A percentile compares a stretch with the other conserved stretches of the same genome.
phyloP scores from a whole-genome alignment of 768 basidiomycete species.

The Tylopilus intermedius region DNA sequence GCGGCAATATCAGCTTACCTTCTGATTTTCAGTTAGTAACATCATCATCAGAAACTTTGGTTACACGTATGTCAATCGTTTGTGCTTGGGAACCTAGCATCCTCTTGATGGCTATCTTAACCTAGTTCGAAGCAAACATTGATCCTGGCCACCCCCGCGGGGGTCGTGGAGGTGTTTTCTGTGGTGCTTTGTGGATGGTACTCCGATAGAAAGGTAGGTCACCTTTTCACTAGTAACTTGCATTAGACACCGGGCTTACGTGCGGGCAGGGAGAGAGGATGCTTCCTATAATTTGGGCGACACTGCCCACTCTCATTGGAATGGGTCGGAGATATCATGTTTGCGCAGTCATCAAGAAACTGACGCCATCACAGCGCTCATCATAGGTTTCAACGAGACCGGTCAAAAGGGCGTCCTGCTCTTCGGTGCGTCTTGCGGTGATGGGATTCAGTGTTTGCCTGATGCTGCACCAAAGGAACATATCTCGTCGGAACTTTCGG shows the following conservation, averaged over 20 bases:
- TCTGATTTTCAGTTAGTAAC: not conserved
- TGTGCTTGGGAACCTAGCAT: not conserved
- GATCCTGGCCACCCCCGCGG: constrained; percentile 1
- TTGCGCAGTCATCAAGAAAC: too few species aligned
- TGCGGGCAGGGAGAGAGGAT: too few species aligned
- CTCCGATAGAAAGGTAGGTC: constrained; percentile 18
- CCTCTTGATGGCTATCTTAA: not conserved
- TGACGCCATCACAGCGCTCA: not conserved
- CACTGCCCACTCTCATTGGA: too few species aligned
- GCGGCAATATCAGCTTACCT: not conserved
- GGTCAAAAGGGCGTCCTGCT: not conserved
- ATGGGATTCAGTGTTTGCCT: not conserved
- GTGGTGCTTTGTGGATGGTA: constrained; percentile 13
- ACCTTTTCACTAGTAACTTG: not conserved
- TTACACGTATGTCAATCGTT: constrained; percentile 8
- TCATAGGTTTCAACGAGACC: constrained; percentile 24
- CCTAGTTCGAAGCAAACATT: constrained; percentile 1
- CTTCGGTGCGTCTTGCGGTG: not conserved
- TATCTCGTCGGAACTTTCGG: constrained; percentile 12
- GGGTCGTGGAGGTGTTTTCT: constrained; percentile 18
- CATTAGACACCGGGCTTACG: not conserved
- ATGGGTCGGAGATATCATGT: too few species aligned
- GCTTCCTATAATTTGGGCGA: too few species aligned
- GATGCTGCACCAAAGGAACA: constrained; percentile 8
- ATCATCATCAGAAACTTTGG: constrained; percentile 21